Evolutionary conservation across 2,329 filamentous ascomycete genomes (phyloP).

Genomic region (Aspergillus phoenicis): DNA sequence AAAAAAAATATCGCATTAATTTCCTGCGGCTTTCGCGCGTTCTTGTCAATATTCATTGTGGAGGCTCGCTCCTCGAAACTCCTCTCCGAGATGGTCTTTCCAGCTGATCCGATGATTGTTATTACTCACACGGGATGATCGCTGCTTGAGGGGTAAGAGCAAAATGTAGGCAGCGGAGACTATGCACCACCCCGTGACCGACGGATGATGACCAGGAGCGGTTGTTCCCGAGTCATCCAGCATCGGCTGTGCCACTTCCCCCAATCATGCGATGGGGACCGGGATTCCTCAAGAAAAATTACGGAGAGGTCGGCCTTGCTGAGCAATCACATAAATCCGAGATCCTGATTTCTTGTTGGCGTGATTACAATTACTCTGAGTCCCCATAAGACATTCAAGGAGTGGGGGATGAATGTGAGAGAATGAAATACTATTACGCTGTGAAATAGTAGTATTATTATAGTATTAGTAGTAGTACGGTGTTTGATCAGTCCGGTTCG

Average conservation of each 20-base stretch:
- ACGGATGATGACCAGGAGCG: conserved; percentile 1
- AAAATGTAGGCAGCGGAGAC: background rate
- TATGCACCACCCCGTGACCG: background rate
- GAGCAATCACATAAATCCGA: background rate
- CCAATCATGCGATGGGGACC: conserved; percentile 12
- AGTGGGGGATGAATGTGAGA: background rate
- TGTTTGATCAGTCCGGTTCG: background rate
- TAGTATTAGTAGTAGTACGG: background rate
- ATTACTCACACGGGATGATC: background rate
- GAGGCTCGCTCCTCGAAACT: background rate
- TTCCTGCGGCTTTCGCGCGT: background rate
- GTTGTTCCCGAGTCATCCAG: conserved; percentile 11
- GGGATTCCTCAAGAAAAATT: background rate
- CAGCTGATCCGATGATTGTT: background rate
- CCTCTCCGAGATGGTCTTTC: background rate
- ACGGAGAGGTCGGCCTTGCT: background rate
- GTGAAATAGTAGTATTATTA: background rate
- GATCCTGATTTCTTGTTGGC: conserved; percentile 1
- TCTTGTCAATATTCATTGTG: background rate
- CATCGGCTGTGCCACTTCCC: background rate
- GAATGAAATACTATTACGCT: background rate
- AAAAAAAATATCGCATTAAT: background rate
- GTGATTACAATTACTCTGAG: conserved; percentile 1
- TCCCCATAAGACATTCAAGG: background rate
- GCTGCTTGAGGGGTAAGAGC: background rate